Base-by-base conservation (phyloP, 1,284 basidiomycete genomes). In the Naganishia sp. region DNA sequence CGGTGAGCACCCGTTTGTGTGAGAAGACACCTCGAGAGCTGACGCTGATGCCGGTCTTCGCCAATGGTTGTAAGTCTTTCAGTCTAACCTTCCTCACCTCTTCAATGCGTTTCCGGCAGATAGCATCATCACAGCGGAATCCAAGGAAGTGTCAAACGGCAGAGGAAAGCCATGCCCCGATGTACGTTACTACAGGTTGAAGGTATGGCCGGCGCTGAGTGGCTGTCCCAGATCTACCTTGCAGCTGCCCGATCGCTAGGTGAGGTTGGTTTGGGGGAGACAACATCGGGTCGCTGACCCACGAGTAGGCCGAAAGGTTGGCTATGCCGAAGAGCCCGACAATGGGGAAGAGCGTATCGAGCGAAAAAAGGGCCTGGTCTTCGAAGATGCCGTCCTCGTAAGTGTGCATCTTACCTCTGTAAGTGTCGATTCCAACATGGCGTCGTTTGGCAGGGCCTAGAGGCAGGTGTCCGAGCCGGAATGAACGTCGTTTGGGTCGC, bases 401-500 rank as follows among this genome's bases (percentile, higher is more conserved):
- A 67, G 72, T 25, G 21, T 9, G 4, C n/a, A 1, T 25, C 32
- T 18, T 35, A 5, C 32, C 32, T 18, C 21, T 28, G 21, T 13
- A 32, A 10, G 43, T 32, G 39, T n/a, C 42, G 25, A 13, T 47
- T 32, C 47, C 25, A 51, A 6, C 35, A 25, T 23, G 42, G 11
- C 49, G 17, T 21, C n/a, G 15, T 23, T 45, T 39, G 42, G 32
- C 63, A 74, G 66, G 79, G 79, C 1, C 74, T 77, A 18, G 69
- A 71, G 45, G 77, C 79, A 1, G 79, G 77, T 31, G 75, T 80
- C 10, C 70, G 74, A 31, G 79, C 79, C 9, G 79, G 77, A 3
- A 81, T 81, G 79, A 76, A 79, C 65, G 80, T 81, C 32, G 67
- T 80, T 46, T 81, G 80, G 80, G 72, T 81, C 6, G 79, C 80